A percentile compares a stretch with the other conserved stretches of the same genome.
Evolutionary conservation across 768 basidiomycete genomes (phyloP).

Genomic region (Leccinum obscurum): DNA sequence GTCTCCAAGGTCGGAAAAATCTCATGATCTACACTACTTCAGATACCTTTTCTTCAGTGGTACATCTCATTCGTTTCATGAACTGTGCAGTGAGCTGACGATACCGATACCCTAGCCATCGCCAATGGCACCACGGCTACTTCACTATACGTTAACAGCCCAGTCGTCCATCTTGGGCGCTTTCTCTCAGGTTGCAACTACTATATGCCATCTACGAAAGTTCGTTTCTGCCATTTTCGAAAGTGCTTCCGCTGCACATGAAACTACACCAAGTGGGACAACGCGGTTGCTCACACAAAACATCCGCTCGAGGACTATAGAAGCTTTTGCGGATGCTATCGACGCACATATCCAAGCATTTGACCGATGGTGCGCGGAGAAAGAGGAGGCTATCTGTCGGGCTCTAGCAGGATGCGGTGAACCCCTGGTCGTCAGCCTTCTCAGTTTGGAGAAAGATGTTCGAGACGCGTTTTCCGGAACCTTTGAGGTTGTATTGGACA

Average conservation of each 20-base stretch:
- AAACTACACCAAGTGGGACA: conserved; percentile 25
- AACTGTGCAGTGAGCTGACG: conserved; percentile 1
- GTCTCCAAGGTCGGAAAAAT: conserved; percentile 70
- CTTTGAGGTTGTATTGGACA: conserved; percentile 55
- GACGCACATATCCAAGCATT: conserved; percentile 57
- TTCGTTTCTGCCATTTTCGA: conserved; percentile 55
- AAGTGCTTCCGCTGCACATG: conserved; percentile 18
- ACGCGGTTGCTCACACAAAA: conserved; percentile 25
- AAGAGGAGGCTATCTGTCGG: conserved; percentile 67
- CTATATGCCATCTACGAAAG: conserved; percentile 58
- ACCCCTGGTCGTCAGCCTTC: conserved; percentile 56
- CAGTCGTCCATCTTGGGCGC: conserved; percentile 64
- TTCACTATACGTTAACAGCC: conserved; percentile 66
- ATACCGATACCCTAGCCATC: conserved; percentile 39
- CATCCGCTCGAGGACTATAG: conserved; percentile 57
- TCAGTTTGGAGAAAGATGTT: conserved; percentile 60
- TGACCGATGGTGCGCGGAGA: conserved; percentile 67
- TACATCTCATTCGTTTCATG: conserved; percentile 10
- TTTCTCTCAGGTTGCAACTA: conserved; percentile 61
- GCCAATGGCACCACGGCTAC: conserved; percentile 54
- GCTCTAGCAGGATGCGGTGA: conserved; percentile 50
- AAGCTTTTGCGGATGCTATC: conserved; percentile 80
- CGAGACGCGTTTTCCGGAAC: conserved; percentile 55
- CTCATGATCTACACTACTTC: conserved; percentile 46
- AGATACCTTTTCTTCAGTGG: conserved; percentile 36